Percentiles rank a stretch among this genome's conserved stretches.
phyloP scores from a whole-genome alignment of 2,329 filamentous ascomycete genomes.

The Lachnellula subtilissima region DNA sequence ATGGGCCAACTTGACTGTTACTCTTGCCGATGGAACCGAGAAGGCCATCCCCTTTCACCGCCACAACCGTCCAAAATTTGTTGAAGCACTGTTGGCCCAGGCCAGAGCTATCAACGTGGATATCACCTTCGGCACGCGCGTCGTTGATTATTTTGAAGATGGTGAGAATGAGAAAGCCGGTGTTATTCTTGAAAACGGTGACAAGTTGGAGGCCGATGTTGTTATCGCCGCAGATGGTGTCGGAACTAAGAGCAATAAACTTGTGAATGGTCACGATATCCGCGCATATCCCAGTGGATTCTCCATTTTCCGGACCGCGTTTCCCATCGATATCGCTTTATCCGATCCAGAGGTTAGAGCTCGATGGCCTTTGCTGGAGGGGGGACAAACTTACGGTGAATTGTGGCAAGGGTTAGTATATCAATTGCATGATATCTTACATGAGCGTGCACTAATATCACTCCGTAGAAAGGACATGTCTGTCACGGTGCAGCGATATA shows the following conservation, averaged over 20 bases:
- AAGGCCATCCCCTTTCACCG: conserved; percentile 34
- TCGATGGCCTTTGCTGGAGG: conserved; percentile 21
- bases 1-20: background rate
- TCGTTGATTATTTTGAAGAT: conserved; percentile 45
- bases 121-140: conserved; percentile 48
- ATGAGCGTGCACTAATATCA: background rate
- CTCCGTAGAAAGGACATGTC: background rate
- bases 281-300: conserved; percentile 36
- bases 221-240: conserved; percentile 37
- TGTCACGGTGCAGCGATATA: background rate
- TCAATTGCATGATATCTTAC: background rate
- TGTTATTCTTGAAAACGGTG: conserved; percentile 41
- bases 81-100: conserved; percentile 46
- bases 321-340: conserved; percentile 1
- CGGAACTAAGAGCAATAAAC: conserved; percentile 21
- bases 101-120: conserved; percentile 43
- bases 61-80: conserved; percentile 50
- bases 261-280: conserved; percentile 33
- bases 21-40: background rate
- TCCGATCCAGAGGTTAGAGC: conserved; percentile 15
- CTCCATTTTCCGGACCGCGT: conserved; percentile 33
- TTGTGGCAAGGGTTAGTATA: background rate
- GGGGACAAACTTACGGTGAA: background rate
- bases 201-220: conserved; percentile 36
- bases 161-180: conserved; percentile 32